A percentile compares a stretch with the other conserved stretches of the same genome.
phyloP scores from a whole-genome alignment of 139 green algal species.

The Trebouxia sp. region DNA sequence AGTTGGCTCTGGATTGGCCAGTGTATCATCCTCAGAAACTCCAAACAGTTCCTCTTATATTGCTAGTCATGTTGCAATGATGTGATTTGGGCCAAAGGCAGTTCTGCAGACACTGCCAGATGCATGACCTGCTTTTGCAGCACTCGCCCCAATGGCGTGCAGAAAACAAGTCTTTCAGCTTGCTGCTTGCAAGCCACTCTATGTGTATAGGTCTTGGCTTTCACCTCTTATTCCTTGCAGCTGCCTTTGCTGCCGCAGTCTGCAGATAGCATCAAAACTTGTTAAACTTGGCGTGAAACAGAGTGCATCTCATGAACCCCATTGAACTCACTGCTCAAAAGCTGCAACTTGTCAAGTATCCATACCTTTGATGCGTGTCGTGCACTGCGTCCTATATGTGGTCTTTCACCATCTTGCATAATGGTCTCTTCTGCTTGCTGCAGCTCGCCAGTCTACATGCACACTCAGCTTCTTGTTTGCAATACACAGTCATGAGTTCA shows the following conservation, averaged over 20 bases:
- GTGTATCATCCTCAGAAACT: no score
- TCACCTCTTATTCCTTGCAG: slow-evolving; percentile 16
- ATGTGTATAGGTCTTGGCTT: no score
- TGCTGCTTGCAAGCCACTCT: no score
- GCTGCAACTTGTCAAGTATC: background rate
- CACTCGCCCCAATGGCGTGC: no score
- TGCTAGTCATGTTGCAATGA: no score
- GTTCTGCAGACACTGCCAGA: no score
- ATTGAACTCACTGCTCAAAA: no score
- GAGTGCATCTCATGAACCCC: background rate
- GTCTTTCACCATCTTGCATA: slow-evolving; percentile 3
- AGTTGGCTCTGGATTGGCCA: no score
- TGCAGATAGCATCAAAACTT: background rate
- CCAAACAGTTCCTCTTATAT: no score
- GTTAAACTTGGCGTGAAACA: background rate
- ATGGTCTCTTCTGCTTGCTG: slow-evolving; percentile 2
- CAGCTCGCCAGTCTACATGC: background rate
- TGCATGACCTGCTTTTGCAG: no score
- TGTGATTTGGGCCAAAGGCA: no score
- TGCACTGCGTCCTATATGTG: background rate
- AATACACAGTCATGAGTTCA: background rate
- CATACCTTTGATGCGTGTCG: slow-evolving; percentile 7
- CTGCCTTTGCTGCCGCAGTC: slow-evolving; percentile 15
- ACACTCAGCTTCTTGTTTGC: background rate
- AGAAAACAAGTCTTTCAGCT: no score